Percentiles rank a stretch among this genome's conserved stretches.
Evolutionary conservation across 2,329 filamentous ascomycete species (phyloP).

Genomic region (Rhytidhysteron rufulum): DNA sequence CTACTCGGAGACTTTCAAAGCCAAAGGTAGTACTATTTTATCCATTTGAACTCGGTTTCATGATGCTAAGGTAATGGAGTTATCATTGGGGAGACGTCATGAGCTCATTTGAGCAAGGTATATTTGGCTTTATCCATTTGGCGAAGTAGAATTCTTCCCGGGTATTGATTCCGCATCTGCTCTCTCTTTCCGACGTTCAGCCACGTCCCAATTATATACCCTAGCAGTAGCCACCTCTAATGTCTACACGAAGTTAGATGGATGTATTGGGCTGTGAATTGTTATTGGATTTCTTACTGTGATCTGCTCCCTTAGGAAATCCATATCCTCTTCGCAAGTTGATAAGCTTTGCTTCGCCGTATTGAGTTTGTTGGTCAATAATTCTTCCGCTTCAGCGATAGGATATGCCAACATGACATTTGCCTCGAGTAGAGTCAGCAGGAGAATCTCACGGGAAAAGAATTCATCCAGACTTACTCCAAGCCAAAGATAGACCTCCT

Average conservation of each 20-base stretch:
- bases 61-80: too few species aligned
- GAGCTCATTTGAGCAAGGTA: background rate
- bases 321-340: constrained; percentile 95
- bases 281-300: constrained; percentile 55
- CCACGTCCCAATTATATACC: constrained; percentile 99
- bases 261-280: constrained; percentile 6
- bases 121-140: constrained; percentile 2
- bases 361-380: constrained; percentile 72
- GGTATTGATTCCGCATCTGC: constrained; percentile 51
- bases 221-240: constrained; percentile 94
- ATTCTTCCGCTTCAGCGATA: constrained; percentile 75
- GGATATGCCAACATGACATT: constrained; percentile 98
- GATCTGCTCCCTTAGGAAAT: constrained; percentile 94
- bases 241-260: constrained; percentile 56
- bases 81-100: too few species aligned
- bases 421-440: constrained; percentile 50
- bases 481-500: constrained; percentile 97
- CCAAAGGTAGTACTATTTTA: too few species aligned
- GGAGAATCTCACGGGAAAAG: background rate
- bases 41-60: too few species aligned
- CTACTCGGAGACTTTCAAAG: constrained; percentile 1
- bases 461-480: constrained; percentile 57
- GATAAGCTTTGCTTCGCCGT: constrained; percentile 74
- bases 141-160: constrained; percentile 24
- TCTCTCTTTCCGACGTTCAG: constrained; percentile 90